Base-by-base conservation (phyloP, 805 yeast genomes). In the Dipodascopsis uninucleata region DNA sequence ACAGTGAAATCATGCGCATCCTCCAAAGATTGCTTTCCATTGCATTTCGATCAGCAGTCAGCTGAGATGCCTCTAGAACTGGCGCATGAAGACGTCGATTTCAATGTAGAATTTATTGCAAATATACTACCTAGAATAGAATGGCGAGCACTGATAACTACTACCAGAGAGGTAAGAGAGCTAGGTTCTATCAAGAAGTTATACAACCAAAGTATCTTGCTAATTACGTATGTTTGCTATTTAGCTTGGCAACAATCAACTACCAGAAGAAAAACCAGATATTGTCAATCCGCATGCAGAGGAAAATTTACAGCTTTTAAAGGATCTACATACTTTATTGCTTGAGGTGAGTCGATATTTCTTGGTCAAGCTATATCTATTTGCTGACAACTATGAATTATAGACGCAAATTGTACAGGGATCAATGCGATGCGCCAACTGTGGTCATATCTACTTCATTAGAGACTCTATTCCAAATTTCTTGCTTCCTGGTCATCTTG, bases 391-490 rank as follows among this genome's bases (percentile, higher is more conserved):
- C 44, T 36, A n/a, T 14, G 43, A 16, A 14, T 14, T 25, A 23
- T 20, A 60, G 62, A 90, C 97, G 0, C 87, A 81, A 51, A 85
- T 93, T 42, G 62, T 74, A 7, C 90, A 89, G 58, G 99, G 98
- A 2, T 79, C 81, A 58, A 87, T 93, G 97, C 71, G 71, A 9
- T 93, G 99, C 63, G 71, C 75, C 18, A 82, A 82, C 66, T 93
- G 99, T 63, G 81, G 78, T 1, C 97, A 90, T 65, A 71, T 84
- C 5, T 93, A 89, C 67, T 78, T 83, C 69, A 84, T 93, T 69
- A 90, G 89, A 67, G 89, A 87, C 71, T 79, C 93, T 40, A 88
- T 93, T 57, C 96, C 99, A 28, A 90, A 90, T 71, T 83, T 93
- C 66, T 69, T 93, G 43, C 74, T 93, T 28, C 97, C 98, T 25